These are phyloP conservation scores for Aureobasidium namibiae DNA, from an alignment of 2,329 filamentous ascomycete genomes.

Conservation along the genomic window DNA sequence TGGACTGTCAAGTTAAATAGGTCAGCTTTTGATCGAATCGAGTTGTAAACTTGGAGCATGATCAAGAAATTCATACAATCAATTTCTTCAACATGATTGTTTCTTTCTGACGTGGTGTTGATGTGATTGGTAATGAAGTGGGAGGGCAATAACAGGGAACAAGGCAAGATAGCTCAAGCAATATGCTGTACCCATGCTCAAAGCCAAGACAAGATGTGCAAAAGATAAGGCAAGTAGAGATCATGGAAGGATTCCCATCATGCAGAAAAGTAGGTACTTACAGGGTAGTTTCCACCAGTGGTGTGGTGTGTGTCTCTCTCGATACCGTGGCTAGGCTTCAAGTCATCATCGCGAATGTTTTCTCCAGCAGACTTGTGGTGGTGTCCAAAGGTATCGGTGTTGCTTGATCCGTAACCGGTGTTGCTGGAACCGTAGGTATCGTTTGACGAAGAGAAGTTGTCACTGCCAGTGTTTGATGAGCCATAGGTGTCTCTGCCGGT, in stretches of 20 bases:
- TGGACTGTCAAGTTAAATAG: slow-evolving; percentile 15
- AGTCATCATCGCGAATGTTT: not conserved
- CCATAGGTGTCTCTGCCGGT: slow-evolving; percentile 2
- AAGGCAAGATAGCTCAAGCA: no score
- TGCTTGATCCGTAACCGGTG: slow-evolving; percentile 13
- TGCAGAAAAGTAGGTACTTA: not conserved
- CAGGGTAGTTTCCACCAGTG: not conserved
- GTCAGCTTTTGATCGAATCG: slow-evolving; percentile 11
- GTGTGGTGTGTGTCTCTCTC: slow-evolving; percentile 2
- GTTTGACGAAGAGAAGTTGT: slow-evolving; percentile 7
- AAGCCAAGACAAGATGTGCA: not conserved
- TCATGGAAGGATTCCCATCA: not conserved
- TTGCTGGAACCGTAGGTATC: no score
- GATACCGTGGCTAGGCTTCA: not conserved
- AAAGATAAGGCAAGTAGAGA: not conserved
- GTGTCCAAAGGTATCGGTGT: slow-evolving; percentile 16
- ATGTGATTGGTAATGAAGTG: not conserved
- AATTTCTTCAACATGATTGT: not conserved
- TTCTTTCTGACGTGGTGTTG: not conserved
- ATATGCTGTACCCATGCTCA: not conserved
- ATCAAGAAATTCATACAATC: not conserved
- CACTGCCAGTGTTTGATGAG: no score
- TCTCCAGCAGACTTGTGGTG: not conserved
- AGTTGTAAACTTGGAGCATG: not conserved
- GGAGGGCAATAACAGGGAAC: no score